These are phyloP conservation scores for Solanum chiquidenum DNA, from an alignment of 257 asterid species.

Conservation along the genomic window DNA sequence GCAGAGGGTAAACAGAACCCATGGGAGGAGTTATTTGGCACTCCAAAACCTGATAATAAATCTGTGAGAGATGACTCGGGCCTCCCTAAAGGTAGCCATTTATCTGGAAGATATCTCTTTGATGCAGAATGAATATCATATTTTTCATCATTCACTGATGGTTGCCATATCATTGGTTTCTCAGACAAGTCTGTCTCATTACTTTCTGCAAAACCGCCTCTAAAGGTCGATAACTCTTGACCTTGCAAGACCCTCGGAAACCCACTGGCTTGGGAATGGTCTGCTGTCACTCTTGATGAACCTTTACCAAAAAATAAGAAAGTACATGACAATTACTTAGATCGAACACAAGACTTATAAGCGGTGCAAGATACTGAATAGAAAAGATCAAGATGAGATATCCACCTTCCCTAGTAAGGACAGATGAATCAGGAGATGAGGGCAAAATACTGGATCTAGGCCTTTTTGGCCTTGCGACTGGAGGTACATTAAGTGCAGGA, in stretches of 20 bases:
- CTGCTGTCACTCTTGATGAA: conserved; percentile 48
- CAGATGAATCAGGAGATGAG: conserved; percentile 71
- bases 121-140: conserved; percentile 33
- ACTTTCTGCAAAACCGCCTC: conserved; percentile 55
- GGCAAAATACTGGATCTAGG: conserved; percentile 63
- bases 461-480: conserved; percentile 65
- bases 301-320: conserved; percentile 25
- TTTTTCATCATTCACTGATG: conserved; percentile 54
- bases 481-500: conserved; percentile 77
- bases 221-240: conserved; percentile 80
- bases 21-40: conserved; percentile 32
- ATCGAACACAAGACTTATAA: not conserved
- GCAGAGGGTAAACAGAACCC: conserved; percentile 33
- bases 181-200: conserved; percentile 60
- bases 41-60: conserved; percentile 75
- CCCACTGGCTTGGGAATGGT: conserved; percentile 64
- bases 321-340: not conserved
- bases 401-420: conserved; percentile 78
- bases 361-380: not conserved
- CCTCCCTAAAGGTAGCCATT: conserved; percentile 59
- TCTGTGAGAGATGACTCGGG: conserved; percentile 63
- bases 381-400: not conserved
- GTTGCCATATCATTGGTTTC: conserved; percentile 44
- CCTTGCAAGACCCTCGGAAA: conserved; percentile 88
- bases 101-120: conserved; percentile 40